Evolutionary conservation across 2,329 filamentous ascomycete genomes (phyloP).

Genomic region (Colletotrichum higginsianum): DNA sequence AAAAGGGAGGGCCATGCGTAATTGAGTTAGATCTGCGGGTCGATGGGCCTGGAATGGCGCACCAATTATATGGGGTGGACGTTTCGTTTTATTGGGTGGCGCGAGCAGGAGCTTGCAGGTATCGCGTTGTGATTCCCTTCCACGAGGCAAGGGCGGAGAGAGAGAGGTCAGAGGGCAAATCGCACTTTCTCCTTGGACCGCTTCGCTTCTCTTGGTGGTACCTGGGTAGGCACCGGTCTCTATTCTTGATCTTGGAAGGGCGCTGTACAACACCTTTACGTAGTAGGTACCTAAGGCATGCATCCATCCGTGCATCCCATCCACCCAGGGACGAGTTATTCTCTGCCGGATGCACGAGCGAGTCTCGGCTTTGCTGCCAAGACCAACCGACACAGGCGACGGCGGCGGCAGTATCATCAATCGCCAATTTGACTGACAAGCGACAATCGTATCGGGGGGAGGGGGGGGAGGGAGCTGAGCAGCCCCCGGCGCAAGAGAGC

Average conservation of each 20-base stretch:
- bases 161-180: no score
- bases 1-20: conserved; percentile 25
- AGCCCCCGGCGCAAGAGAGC: not conserved
- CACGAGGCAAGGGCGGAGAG: conserved; percentile 17
- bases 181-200: no score
- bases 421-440: not conserved
- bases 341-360: not conserved
- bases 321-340: conserved; percentile 3
- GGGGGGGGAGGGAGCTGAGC: not conserved
- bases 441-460: no score
- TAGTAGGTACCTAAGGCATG: no score
- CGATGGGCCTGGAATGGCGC: not conserved
- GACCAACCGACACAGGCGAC: conserved; percentile 28
- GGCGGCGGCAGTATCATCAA: not conserved
- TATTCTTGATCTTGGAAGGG: not conserved
- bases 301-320: no score
- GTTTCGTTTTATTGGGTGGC: conserved; percentile 33
- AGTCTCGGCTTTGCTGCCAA: conserved; percentile 30
- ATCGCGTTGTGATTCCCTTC: conserved; percentile 14
- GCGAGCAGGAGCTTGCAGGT: not conserved
- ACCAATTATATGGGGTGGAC: not conserved
- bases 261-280: not conserved
- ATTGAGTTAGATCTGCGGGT: conserved; percentile 30
- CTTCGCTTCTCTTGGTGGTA: no score
- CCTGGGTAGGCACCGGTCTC: no score